These are phyloP conservation scores for Hibiscus mutabilis DNA, from an alignment of 345 rosid species.

Conservation along the genomic window DNA sequence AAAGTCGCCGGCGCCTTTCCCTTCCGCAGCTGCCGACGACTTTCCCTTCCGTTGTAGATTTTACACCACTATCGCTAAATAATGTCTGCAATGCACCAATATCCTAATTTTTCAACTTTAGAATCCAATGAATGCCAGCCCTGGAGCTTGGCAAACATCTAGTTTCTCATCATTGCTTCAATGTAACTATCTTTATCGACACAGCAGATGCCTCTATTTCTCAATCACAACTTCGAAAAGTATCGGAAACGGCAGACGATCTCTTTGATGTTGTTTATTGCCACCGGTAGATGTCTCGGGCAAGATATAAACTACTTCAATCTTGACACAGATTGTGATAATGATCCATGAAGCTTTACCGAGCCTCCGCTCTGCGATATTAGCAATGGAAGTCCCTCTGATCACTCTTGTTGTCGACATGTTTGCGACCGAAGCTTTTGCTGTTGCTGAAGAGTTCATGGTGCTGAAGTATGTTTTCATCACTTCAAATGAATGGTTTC, in stretches of 20 bases:
- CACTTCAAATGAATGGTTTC: slow-evolving; percentile 51
- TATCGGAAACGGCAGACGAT: slow-evolving; percentile 6
- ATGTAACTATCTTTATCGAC: slow-evolving; percentile 38
- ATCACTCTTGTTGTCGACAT: slow-evolving; percentile 42
- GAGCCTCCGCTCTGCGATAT: slow-evolving; percentile 35
- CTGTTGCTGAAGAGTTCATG: slow-evolving; percentile 35
- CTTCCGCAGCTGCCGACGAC: no score
- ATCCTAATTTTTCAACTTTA: no score
- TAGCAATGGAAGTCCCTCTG: slow-evolving; percentile 27
- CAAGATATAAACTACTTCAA: slow-evolving; percentile 18
- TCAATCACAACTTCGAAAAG: slow-evolving; percentile 21
- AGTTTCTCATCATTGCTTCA: slow-evolving; percentile 29
- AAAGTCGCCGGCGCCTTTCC: no score
- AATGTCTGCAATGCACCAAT: no score
- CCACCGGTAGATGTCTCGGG: slow-evolving; percentile 33
- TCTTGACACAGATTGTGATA: slow-evolving; percentile 26
- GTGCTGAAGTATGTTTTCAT: slow-evolving; percentile 42
- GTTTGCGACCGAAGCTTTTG: slow-evolving; percentile 47
- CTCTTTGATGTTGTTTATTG: slow-evolving; percentile 28
- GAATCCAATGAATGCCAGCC: slow-evolving; percentile 37
- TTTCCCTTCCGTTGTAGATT: no score
- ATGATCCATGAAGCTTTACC: slow-evolving; percentile 41
- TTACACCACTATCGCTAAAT: no score
- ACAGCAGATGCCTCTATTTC: slow-evolving; percentile 22
- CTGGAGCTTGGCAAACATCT: slow-evolving; percentile 51